These are phyloP conservation scores for Logfia minima DNA, from an alignment of 129 eudicot genomes.

Conservation along the genomic window DNA sequence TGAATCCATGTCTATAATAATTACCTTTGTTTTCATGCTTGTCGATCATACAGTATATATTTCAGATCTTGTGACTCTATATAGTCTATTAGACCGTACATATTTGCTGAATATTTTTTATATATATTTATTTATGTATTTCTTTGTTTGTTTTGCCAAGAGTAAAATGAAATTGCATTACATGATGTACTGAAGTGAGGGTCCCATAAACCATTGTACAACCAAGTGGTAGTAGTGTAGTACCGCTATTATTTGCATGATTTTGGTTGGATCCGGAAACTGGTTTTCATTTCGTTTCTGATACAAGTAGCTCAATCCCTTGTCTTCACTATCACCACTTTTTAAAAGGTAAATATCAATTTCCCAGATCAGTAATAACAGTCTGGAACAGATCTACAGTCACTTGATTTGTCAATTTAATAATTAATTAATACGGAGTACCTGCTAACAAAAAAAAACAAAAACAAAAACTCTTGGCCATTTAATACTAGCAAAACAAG, in stretches of 20 bases:
- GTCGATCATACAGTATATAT: slow-evolving; percentile 5
- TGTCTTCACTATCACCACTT: slow-evolving; percentile 15
- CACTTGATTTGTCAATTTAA: slow-evolving; percentile 1
- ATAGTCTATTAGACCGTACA: neutral
- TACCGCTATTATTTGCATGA: neutral
- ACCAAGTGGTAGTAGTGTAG: neutral
- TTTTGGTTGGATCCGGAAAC: neutral
- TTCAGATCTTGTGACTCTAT: slow-evolving; percentile 10
- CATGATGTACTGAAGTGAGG: neutral
- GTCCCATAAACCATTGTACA: neutral
- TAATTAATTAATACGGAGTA: neutral
- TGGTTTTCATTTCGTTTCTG: slow-evolving; percentile 3
- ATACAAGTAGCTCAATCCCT: slow-evolving; percentile 10
- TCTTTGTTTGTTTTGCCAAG: neutral
- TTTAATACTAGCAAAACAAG: neutral
- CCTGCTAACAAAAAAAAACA: neutral
- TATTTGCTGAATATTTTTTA: too few species aligned
- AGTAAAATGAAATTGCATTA: neutral
- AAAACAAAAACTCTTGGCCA: neutral
- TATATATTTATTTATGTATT: neutral
- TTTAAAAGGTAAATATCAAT: slow-evolving; percentile 5
- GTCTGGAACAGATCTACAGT: neutral
- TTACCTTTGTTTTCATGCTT: slow-evolving; percentile 23
- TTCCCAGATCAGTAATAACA: neutral
- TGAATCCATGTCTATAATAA: neutral